A percentile compares a stretch with the other conserved stretches of the same genome.
phyloP scores from a whole-genome alignment of 768 basidiomycete genomes.

The Xerocomus brunneocitrinus region DNA sequence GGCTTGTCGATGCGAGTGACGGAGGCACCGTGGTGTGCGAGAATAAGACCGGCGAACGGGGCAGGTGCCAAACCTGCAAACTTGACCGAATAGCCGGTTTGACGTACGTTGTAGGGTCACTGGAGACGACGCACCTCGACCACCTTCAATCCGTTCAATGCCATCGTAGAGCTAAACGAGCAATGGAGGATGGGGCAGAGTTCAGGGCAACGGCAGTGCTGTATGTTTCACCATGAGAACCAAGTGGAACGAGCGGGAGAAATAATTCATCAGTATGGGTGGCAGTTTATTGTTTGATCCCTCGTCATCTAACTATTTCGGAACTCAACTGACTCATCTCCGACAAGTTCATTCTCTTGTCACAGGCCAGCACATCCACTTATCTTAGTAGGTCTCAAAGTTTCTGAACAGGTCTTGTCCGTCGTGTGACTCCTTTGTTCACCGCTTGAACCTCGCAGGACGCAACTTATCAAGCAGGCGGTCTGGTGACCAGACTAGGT shows the following conservation, averaged over 20 bases:
- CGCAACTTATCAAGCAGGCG: background rate
- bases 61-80: constrained; percentile 82
- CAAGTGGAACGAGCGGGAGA: background rate
- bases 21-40: constrained; percentile 76
- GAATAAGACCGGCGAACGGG: constrained; percentile 71
- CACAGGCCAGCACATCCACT: background rate
- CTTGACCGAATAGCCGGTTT: constrained; percentile 17
- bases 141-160: constrained; percentile 46
- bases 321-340: background rate
- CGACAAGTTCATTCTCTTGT: background rate
- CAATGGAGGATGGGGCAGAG: background rate
- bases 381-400: background rate
- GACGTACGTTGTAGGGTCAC: background rate
- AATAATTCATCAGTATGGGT: background rate
- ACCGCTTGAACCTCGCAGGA: background rate
- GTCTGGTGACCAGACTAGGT: background rate
- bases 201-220: background rate
- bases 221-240: constrained; percentile 13
- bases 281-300: background rate
- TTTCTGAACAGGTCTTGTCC: background rate
- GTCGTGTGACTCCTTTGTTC: background rate
- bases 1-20: constrained; percentile 73
- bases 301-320: background rate
- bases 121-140: constrained; percentile 37
- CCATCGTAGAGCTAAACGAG: constrained; percentile 31